phyloP scores from a whole-genome alignment of 371 early-diverging fungal genomes.

The Apophysomyces ossiformis region DNA sequence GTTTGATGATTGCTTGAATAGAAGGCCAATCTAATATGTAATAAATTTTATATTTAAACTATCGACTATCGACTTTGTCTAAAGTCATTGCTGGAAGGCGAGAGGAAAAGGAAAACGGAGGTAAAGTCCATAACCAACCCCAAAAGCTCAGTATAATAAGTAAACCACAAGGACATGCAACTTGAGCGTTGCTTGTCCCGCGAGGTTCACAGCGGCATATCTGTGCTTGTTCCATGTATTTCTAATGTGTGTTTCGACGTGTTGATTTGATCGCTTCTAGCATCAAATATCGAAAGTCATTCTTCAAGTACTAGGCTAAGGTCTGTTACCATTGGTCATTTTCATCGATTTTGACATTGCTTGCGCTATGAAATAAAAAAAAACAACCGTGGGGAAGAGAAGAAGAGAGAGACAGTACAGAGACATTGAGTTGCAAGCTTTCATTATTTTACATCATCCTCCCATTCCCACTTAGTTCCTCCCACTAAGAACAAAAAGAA shows the following conservation, averaged over 20 bases:
- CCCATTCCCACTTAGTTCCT: conserved; percentile 24
- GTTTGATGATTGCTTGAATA: conserved; percentile 14
- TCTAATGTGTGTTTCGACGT: conserved; percentile 23
- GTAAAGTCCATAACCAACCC: no score
- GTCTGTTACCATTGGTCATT: conserved; percentile 23
- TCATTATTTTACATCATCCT: conserved; percentile 19
- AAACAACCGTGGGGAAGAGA: conserved; percentile 20
- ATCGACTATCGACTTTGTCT: no score
- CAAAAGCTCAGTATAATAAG: no score
- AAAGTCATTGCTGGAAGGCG: no score
- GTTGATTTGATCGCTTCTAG: conserved; percentile 25
- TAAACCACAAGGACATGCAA: no score
- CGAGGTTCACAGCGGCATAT: conserved; percentile 21
- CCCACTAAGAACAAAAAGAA: conserved; percentile 18
- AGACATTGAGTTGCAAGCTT: conserved; percentile 24
- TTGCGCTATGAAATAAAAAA: conserved; percentile 20
- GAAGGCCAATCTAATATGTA: conserved; percentile 1
- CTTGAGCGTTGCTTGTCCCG: background rate
- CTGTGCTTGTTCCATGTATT: conserved; percentile 23
- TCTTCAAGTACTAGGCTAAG: conserved; percentile 24
- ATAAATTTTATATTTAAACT: no score
- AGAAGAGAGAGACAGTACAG: conserved; percentile 21
- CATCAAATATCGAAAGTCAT: conserved; percentile 21
- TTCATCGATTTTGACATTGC: conserved; percentile 25
- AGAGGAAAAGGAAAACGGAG: no score